Base-by-base conservation (phyloP, 2,329 filamentous ascomycete species). In the Ophiostoma himal-ulmi region DNA sequence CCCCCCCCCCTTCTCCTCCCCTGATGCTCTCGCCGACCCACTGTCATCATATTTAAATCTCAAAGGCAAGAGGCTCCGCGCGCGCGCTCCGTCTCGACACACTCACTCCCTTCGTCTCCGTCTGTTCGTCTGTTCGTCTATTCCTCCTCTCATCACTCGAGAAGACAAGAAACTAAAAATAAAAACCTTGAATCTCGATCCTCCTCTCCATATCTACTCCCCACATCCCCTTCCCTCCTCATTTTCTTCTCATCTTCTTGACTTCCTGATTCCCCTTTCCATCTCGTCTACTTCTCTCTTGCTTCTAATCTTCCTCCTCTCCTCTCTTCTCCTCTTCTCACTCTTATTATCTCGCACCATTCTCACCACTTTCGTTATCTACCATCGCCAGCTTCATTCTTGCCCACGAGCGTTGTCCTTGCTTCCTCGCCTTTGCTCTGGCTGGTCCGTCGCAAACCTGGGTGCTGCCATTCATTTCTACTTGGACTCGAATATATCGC, bases 381-480 rank as follows among this genome's bases (percentile, higher is more conserved):
- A 13, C 17, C 10, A 26, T 52, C 5, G n/a, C 30, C n/a, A 26
- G 20, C 30, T 34, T 68, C 66, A 37, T 37, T 37, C 48, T 26
- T 36, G 30, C 39, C 8, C 30, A 14, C 57, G 6, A 39, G 22
- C 26, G 20, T 26, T 52, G 22, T 62, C 37, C 8, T 65, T 37
- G 44, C 34, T 34, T 34, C 41, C 41, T 26, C 57, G 37, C n/a
- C 60, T 68, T 72, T 73, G 71, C 70, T 64, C 44, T 71, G 70
- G 73, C 73, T 73, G 73, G 73, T 69, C 65, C 72, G 72, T 74
- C 60, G 71, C 71, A 73, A 72, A 65, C 37, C 30, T 65, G 65
- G 68, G 22, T 60, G 39, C 26, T 39, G 22, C 20, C 54, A 30
- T 65, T 67, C 41, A 1, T 66, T 57, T 69, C 62, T 48, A 5